Conservation (phyloP, 306 rosid species). For the Hylodesmum podocarpum region DNA sequence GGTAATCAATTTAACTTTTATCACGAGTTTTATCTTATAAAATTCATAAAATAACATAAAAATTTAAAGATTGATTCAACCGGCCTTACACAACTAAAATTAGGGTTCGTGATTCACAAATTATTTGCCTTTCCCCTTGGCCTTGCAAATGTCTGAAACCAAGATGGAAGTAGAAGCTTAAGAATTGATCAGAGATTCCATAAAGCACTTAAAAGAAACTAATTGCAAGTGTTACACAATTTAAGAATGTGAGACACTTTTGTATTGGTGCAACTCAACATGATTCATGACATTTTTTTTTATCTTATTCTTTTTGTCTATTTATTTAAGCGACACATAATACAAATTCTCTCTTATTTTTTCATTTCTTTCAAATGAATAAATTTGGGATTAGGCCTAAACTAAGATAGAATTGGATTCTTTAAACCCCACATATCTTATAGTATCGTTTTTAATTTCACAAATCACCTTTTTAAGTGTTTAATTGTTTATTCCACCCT, state of each 20-base stretch:
- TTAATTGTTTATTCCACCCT: constrained; percentile 23
- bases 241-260: constrained; percentile 29
- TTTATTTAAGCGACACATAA: constrained; percentile 32
- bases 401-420: constrained; percentile 44
- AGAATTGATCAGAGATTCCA: background rate
- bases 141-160: background rate
- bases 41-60: too few species aligned
- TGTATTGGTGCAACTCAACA: constrained; percentile 21
- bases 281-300: constrained; percentile 34
- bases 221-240: too few species aligned
- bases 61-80: too few species aligned
- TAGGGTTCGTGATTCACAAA: too few species aligned
- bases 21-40: too few species aligned
- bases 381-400: constrained; percentile 27
- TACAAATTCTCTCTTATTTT: constrained; percentile 22
- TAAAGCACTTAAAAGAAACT: constrained; percentile 29
- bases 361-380: constrained; percentile 25
- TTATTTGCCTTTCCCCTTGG: background rate
- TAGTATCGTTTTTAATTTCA: background rate
- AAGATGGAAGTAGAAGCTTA: constrained; percentile 16
- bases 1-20: too few species aligned
- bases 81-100: too few species aligned
- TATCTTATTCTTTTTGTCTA: constrained; percentile 32
- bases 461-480: constrained; percentile 10
- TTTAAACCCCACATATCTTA: constrained; percentile 28